Conservation (phyloP, 2,329 filamentous ascomycete genomes). For the Chrysoporthe puriensis region DNA sequence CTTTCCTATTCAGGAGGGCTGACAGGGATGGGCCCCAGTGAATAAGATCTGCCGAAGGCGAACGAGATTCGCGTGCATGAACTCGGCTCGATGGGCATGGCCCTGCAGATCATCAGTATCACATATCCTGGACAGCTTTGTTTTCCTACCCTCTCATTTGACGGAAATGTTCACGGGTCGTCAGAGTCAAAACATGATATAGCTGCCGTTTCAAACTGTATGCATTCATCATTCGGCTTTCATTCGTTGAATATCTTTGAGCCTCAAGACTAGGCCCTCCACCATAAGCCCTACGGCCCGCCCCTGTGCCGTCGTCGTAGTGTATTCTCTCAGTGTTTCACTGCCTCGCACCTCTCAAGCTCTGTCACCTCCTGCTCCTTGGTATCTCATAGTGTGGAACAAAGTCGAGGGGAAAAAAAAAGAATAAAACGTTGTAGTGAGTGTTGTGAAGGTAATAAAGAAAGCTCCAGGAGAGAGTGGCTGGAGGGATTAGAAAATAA, state of each 20-base stretch:
- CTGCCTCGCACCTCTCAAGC: neutral
- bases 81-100: neutral
- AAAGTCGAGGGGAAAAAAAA: conserved; percentile 14
- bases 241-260: conserved; percentile 10
- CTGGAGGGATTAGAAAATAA: conserved; percentile 25
- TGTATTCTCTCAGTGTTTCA: conserved; percentile 2
- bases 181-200: neutral
- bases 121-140: conserved; percentile 1
- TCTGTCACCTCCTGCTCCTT: neutral
- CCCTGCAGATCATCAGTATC: conserved; percentile 12
- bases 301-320: neutral
- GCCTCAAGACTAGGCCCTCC: neutral
- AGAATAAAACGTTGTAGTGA: conserved; percentile 11
- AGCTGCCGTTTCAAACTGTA: neutral
- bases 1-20: neutral
- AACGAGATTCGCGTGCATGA: conserved; percentile 4
- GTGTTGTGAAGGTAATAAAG: conserved; percentile 15
- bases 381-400: conserved; percentile 15
- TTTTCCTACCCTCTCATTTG: neutral
- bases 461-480: conserved; percentile 23
- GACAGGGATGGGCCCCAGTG: neutral
- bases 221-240: conserved; percentile 4
- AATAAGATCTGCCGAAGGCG: neutral
- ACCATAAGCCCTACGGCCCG: neutral
- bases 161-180: too few relatives aligned